Percentiles rank a stretch among this genome's conserved stretches.
Conservation (phyloP, 2,329 filamentous ascomycete species). For the Tolypocladium album region DNA sequence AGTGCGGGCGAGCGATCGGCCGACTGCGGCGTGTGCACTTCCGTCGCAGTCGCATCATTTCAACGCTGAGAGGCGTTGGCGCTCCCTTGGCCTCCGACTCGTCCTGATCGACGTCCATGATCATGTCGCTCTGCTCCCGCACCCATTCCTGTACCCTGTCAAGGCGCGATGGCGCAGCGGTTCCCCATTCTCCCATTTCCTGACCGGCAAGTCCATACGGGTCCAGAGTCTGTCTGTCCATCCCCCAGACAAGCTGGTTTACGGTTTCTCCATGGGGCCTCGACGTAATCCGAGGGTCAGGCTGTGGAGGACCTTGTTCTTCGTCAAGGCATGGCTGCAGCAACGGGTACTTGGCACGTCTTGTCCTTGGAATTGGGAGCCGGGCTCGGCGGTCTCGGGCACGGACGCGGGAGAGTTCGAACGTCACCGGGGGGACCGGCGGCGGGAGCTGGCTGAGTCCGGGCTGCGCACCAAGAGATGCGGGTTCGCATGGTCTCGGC, state of each 20-base stretch:
- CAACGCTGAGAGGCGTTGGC: neutral
- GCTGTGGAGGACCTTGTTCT: neutral
- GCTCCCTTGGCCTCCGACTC: neutral
- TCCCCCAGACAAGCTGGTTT: neutral
- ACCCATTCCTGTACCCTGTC: neutral
- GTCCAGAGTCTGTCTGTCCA: constrained; percentile 1
- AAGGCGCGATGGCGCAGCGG: neutral
- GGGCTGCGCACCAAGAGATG: neutral
- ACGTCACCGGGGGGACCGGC: neutral
- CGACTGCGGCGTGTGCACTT: neutral
- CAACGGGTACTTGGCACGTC: neutral
- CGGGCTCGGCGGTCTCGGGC: neutral
- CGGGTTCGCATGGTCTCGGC: neutral
- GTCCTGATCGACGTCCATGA: constrained; percentile 1
- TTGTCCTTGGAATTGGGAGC: neutral
- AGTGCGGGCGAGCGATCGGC: neutral
- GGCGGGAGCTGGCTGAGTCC: neutral
- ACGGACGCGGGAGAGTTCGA: neutral
- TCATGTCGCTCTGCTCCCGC: neutral
- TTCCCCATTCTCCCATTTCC: neutral
- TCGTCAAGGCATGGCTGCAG: neutral
- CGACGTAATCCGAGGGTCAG: neutral
- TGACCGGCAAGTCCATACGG: neutral
- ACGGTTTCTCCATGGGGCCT: constrained; percentile 3
- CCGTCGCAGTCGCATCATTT: neutral